phyloP scores from a whole-genome alignment of 2,329 filamentous ascomycete species.

The Myriosclerotinia scirpicola region DNA sequence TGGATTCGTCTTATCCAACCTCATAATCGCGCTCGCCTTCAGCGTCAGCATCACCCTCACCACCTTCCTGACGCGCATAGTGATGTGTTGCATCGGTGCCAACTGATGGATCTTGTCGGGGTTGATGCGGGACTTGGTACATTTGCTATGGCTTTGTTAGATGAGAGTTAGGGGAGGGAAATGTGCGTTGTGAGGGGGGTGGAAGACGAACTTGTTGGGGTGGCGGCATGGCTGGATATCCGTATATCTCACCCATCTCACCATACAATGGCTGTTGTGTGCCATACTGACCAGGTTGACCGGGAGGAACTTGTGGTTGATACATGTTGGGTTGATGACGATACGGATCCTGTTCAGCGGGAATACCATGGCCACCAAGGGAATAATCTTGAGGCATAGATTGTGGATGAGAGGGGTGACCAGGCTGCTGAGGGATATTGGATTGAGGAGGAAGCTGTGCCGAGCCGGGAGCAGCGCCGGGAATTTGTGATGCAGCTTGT shows the following conservation, averaged over 20 bases:
- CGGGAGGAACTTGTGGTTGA: constrained; percentile 71
- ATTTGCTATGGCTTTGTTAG: constrained; percentile 39
- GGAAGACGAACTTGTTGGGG: constrained; percentile 70
- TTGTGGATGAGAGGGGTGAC: constrained; percentile 51
- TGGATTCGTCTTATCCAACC: constrained; percentile 36
- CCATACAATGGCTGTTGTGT: constrained; percentile 78
- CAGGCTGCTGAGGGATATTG: constrained; percentile 46
- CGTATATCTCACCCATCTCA: constrained; percentile 82
- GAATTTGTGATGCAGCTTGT: constrained; percentile 47
- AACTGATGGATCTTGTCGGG: constrained; percentile 43
- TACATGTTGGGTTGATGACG: constrained; percentile 80
- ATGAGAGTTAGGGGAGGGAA: constrained; percentile 11
- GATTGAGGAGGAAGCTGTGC: constrained; percentile 52
- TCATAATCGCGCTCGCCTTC: constrained; percentile 49
- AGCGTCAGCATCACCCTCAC: constrained; percentile 47
- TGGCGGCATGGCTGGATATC: constrained; percentile 75
- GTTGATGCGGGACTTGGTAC: constrained; percentile 45
- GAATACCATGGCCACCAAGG: constrained; percentile 60
- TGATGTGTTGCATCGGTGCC: constrained; percentile 42
- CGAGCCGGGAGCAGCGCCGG: constrained; percentile 50
- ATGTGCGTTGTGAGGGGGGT: not conserved
- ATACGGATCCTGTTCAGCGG: constrained; percentile 70
- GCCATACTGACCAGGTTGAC: constrained; percentile 69
- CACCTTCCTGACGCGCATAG: constrained; percentile 44
- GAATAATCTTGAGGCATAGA: constrained; percentile 63